Evolutionary conservation across 2,329 filamentous ascomycete species (phyloP), one percentile per base, ranked within the genome.

Genomic region (Aspergillus phoenicis): DNA sequence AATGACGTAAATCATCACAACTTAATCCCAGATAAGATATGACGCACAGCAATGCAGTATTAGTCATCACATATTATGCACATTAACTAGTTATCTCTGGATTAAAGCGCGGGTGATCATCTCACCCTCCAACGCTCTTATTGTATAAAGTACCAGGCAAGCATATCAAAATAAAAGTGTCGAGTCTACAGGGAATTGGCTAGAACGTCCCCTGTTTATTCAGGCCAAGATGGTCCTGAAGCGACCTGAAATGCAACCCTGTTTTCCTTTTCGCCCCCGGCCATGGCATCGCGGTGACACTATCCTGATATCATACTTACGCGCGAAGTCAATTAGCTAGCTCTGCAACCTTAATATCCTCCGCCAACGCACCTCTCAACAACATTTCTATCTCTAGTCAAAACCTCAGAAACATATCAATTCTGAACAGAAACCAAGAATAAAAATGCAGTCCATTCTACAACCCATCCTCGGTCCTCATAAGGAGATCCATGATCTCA

Each of bases 401-500:
- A 15, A 15, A 6, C 11, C 0, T 15, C 33, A 36, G 11, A 36
- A 36, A 13, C 11, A 11, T 10, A 13, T 15, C 33, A 13, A 13
- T 36, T 3, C 5, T 13, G 2, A 36, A 13, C 33, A 36, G 11
- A 33, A 36, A 36, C 11, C 6, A 2, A 36, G 5, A n/a, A 13
- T 15, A 33, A 54, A 24, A 20, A 58, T 60, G 55, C 62, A 64
- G n/a, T 58, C 57, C 24, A 20, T 73, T 24, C 71, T 80, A 13
- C 71, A 76, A 33, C 74, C 71, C 5, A 64, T 76, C 30, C 64
- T 78, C 41, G 77, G 78, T 2, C 77, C 77, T 0, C 73, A 71
- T 17, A 69, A 73, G 36, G 64, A 77, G 8, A 72, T 77, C 0
- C 68, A 75, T 6, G 66, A 77, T 51, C 71, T 80, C 24, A 17